phyloP scores from a whole-genome alignment of 192 early-diverging fungal species.

The Backusella sp. region DNA sequence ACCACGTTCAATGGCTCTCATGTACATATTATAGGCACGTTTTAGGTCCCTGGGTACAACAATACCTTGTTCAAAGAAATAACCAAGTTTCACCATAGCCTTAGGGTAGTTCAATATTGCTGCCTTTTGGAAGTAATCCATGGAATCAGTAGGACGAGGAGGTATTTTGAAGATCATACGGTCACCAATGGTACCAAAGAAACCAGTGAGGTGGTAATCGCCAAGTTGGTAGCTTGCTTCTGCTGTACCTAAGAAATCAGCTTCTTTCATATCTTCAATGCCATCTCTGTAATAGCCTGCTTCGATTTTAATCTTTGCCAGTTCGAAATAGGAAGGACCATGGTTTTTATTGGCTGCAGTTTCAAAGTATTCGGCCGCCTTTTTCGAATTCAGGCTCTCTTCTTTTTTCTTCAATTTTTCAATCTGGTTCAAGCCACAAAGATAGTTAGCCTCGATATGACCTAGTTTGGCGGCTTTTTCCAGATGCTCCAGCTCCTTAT shows the following conservation, averaged over 20 bases:
- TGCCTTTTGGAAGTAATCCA: neutral
- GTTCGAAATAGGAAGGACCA: neutral
- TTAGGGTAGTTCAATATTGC: neutral
- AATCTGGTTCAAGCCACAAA: neutral
- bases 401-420: neutral
- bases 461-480: neutral
- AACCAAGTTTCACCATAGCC: neutral
- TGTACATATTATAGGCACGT: neutral
- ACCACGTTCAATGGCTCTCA: neutral
- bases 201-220: neutral
- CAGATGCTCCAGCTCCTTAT: neutral
- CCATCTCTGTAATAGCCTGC: neutral
- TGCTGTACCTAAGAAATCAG: neutral
- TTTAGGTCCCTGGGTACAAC: neutral
- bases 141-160: neutral
- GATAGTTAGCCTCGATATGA: neutral
- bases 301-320: neutral
- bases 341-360: neutral
- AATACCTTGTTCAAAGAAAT: neutral
- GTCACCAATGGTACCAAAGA: neutral
- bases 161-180: neutral
- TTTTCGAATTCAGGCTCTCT: neutral
- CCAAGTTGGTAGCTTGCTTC: neutral
- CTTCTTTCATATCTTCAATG: constrained; percentile 2
- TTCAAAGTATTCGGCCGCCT: neutral